These are phyloP conservation scores for Erigeron philadelphicus DNA, from an alignment of 140 eudicot genomes.

Conservation along the genomic window DNA sequence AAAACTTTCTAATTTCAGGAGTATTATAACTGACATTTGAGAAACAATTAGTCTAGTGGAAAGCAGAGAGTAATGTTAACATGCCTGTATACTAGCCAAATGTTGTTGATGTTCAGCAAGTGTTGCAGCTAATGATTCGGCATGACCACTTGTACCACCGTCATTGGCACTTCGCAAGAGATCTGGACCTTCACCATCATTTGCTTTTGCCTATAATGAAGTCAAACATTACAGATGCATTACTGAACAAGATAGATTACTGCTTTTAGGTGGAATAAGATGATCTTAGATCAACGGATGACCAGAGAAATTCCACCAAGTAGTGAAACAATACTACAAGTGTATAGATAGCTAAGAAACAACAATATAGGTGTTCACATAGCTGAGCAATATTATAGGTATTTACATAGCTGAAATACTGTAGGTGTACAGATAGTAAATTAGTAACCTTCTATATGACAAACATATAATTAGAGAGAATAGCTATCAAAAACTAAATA, in stretches of 20 bases:
- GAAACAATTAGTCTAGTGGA: conserved; percentile 4
- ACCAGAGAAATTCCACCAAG: neutral
- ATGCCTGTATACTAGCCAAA: conserved; percentile 94
- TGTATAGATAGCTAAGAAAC: no score
- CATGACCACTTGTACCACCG: conserved; percentile 81
- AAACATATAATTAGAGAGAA: neutral
- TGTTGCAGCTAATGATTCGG: conserved; percentile 87
- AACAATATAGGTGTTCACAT: no score
- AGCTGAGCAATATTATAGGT: neutral
- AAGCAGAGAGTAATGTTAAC: neutral
- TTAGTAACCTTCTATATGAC: no score
- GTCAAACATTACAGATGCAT: conserved; percentile 8
- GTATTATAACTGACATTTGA: conserved; percentile 8
- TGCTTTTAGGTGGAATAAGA: neutral
- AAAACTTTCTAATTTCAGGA: conserved; percentile 14
- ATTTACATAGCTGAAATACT: neutral
- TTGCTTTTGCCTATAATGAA: conserved; percentile 69
- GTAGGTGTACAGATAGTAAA: no score
- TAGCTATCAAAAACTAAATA: neutral
- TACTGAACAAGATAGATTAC: conserved; percentile 11
- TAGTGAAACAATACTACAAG: neutral
- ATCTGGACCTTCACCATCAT: conserved; percentile 99
- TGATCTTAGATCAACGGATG: neutral
- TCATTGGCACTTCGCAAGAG: conserved; percentile 68
- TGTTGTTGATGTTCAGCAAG: conserved; percentile 96